Base-by-base conservation (phyloP, 306 rosid species). In the Trifolium pratense region DNA sequence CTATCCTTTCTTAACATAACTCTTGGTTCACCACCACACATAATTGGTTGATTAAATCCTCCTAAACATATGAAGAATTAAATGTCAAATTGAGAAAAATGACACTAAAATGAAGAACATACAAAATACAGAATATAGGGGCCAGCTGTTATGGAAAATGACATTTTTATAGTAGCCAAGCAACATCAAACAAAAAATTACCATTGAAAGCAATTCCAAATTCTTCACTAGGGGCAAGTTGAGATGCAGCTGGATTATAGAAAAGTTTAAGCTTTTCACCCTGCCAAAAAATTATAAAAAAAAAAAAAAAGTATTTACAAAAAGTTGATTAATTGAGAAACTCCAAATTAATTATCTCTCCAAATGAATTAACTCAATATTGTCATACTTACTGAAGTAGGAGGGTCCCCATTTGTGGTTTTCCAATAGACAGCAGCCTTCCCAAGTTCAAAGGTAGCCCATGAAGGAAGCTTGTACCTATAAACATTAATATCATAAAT, bases 11-110 rank as follows among this genome's bases (percentile, higher is more conserved):
- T 83, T 9, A 85, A 87, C 97, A 91, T 93, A 51, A 66, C 96
- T 78, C 98, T 91, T 25, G 98, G 97, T 71, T 93, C 96, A 42
- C 96, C 96, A 17, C 98, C 92, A 18, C 98, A 94, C 97, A 94
- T 94, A 51, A 91, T 89, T 45, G 98, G 96, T 84, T 93, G 98
- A 81, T 93, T 93, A 80, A 93, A 93, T 6, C 97, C 98, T 72
- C 98, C 98, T 94, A 80, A 61, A 78, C 32, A 29, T 7, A 73
- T 14, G 61, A 23, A 65, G 39, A 48, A 36, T 43, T 23, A 75
- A 3, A 66, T 40, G 40, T 73, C 55, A 64, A 67, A 25, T 57
- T 4, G 18, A 57, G 63, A 25, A 25, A 11, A 56, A 23, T 5
- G 34, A 21, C 3, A 14, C 3, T 9, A 53, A 53, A 53, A 20